phyloP scores from a whole-genome alignment of 2,329 filamentous ascomycete genomes.

The Neofusicoccum sp. region DNA sequence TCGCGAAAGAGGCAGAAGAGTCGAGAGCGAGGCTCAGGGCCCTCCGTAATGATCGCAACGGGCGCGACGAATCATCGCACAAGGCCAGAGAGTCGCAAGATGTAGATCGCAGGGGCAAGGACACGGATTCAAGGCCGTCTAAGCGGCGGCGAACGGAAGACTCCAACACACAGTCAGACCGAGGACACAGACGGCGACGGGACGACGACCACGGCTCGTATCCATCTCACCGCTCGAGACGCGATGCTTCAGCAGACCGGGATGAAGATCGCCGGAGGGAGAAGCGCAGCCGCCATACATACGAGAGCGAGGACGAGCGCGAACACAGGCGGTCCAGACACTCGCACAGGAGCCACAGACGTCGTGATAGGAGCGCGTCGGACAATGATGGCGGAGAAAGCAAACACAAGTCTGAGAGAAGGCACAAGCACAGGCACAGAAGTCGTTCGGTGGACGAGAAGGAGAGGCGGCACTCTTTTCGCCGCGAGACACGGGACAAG shows the following conservation, averaged over 20 bases:
- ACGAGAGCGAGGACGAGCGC: constrained; percentile 20
- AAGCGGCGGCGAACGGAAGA: constrained; percentile 21
- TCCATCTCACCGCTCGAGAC: constrained; percentile 19
- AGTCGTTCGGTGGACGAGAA: background rate
- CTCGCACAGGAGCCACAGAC: constrained; percentile 18
- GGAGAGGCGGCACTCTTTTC: constrained; percentile 2
- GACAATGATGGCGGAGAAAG: constrained; percentile 13
- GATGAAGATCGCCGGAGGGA: background rate
- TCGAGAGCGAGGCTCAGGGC: constrained; percentile 65
- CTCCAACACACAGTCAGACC: constrained; percentile 21
- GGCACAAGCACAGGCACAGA: constrained; percentile 5
- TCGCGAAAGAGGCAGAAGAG: constrained; percentile 81
- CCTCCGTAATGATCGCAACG: constrained; percentile 31
- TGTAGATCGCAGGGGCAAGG: background rate
- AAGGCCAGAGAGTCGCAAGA: background rate
- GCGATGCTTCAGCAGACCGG: constrained; percentile 18
- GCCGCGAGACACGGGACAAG: background rate
- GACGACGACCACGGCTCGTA: constrained; percentile 25
- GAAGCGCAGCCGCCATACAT: constrained; percentile 22
- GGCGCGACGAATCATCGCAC: constrained; percentile 33
- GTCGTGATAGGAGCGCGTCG: constrained; percentile 16
- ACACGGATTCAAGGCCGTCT: background rate
- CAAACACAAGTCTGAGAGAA: constrained; percentile 16
- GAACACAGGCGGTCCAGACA: constrained; percentile 23
- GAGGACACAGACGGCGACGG: constrained; percentile 23